Base-by-base conservation (phyloP, 768 basidiomycete genomes). In the Amanita thiersii region DNA sequence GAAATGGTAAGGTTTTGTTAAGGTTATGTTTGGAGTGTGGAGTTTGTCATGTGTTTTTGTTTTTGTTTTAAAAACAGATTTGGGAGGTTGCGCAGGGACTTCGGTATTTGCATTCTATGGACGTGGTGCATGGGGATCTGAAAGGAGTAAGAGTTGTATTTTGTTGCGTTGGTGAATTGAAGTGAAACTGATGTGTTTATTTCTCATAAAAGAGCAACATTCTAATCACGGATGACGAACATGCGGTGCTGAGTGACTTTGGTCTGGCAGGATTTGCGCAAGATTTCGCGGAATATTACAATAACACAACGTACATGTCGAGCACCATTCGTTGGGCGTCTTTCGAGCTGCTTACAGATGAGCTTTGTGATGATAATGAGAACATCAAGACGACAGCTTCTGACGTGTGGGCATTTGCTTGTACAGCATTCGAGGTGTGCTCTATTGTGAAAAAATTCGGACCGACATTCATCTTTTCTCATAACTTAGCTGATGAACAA, bases 111-210 rank as follows among this genome's bases (percentile, higher is more conserved):
- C 69, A 71, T 38, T 51, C 52, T 5, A 54, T 59, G 45, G 42
- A 56, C 1, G 58, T 71, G 11, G 47, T 63, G 9, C 68, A 70
- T 14, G 68, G 69, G 7, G 69, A 70, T 40, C 44, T 70, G 15
- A 70, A 68, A 50, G 61, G 61, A 21, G 69, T 70, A 39, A 47
- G 65, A 10, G 7, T 10, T 45, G 5, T 21, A 10, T 31, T 18
- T 7, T 9, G 14, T 12, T 5, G 37, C 23, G 9, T 37, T 18
- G 14, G 26, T 30, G 20, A 2, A 15, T 24, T 12, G 40, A 3
- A 24, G 32, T 44, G 21, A 46, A 14, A 19, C 33, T 6, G n/a
- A 10, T 15, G 7, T 14, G 15, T 37, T 17, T 18, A n/a, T n/a
- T n/a, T n/a, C n/a, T n/a, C n/a, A n/a, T n/a, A n/a, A 24, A 28